Percentiles rank a stretch among this genome's conserved stretches.
These are phyloP conservation scores for Solanum pinnatisectum DNA, from an alignment of 257 asterid species.

Conservation along the genomic window DNA sequence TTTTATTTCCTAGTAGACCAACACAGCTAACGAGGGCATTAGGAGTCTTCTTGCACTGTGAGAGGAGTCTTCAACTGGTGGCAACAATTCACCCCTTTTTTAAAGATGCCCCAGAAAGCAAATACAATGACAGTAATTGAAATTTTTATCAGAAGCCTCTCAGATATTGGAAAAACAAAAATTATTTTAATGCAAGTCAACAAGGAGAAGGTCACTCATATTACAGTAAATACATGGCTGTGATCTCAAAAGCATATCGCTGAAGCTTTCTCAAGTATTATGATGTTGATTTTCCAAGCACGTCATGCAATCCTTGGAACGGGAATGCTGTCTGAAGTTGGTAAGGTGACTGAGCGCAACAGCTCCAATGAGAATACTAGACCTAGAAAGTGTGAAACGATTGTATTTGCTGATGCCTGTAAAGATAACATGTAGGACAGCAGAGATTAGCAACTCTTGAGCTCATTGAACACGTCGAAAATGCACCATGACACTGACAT, in stretches of 20 bases:
- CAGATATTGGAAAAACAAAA: background rate
- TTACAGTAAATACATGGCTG: background rate
- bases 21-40: background rate
- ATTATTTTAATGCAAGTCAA: background rate
- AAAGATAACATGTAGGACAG: background rate
- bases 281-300: background rate
- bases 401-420: conserved; percentile 92
- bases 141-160: background rate
- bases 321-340: conserved; percentile 53
- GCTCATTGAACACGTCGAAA: background rate
- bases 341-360: conserved; percentile 84
- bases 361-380: conserved; percentile 76
- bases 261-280: background rate
- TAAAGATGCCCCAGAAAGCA: background rate
- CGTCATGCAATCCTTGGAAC: conserved; percentile 55
- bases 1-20: background rate
- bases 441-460: background rate
- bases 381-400: conserved; percentile 88
- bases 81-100: background rate
- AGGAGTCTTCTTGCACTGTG: background rate
- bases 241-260: background rate
- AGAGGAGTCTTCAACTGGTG: background rate
- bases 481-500: background rate
- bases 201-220: background rate
- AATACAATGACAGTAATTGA: background rate